Evolutionary conservation across 768 basidiomycete genomes (phyloP), one percentile per base, ranked within the genome.

Genomic region (Boletus subcaerulescens): DNA sequence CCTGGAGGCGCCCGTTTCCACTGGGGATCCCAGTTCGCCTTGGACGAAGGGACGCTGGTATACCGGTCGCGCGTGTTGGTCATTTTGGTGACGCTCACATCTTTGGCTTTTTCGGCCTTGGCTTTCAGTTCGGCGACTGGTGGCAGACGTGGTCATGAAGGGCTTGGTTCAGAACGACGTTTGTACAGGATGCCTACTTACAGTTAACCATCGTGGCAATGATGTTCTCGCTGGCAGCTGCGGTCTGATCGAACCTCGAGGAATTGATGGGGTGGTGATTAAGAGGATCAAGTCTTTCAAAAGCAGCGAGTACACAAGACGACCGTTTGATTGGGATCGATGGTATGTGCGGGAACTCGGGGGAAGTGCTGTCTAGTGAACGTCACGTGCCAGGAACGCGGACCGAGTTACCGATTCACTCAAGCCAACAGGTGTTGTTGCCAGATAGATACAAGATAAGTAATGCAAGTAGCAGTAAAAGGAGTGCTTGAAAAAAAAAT

Each of bases 121-220:
- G 80, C 80, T 66, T 86, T 86, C 48, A 89, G 68, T 43, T 88
- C 86, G 51, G 84, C 81, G 53, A 86, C 84, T 85, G 56, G 39
- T 15, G 35, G 45, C 22, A 39, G 45, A 38, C 33, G 11, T 15
- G 46, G 31, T 33, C 20, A 45, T 55, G 51, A 50, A 53, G 53
- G 43, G 22, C 32, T 45, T 45, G 17, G 35, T 46, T n/a, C 41
- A 31, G 50, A 39, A 45, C 36, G 39, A 46, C 41, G 38, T 40
- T 8, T 17, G 35, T n/a, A 31, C 12, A 10, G 10, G 13, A 8
- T 18, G n/a, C 36, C 26, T 48, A 55, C 69, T 71, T 53, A 70
- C 69, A 71, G 41, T 57, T 70, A 11, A 70, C 64, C 69, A 70
- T 70, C 48, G 57, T 44, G 45, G n/a, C 17, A 18, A 9, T 29